Percentiles rank a stretch among this genome's conserved stretches.
phyloP scores from a whole-genome alignment of 1,284 basidiomycete species.

The Sporisorium iseilematis-ciliati region DNA sequence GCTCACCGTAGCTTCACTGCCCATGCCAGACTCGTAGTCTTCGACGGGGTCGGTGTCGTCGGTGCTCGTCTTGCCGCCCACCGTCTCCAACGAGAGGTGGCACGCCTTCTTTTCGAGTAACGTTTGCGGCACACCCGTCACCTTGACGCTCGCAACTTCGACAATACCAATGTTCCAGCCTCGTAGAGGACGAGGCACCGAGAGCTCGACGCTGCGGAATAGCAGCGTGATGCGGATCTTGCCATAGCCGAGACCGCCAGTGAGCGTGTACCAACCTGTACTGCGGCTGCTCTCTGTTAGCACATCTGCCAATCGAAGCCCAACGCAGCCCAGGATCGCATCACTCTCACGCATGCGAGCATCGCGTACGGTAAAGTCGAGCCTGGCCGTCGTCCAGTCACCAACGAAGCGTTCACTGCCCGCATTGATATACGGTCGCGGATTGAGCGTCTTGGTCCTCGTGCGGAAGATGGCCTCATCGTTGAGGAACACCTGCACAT shows the following conservation, averaged over 20 bases:
- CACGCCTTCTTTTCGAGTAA: constrained; percentile 51
- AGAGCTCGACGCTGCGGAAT: constrained; percentile 59
- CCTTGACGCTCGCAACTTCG: constrained; percentile 49
- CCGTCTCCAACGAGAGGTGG: constrained; percentile 54
- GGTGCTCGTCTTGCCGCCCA: constrained; percentile 53
- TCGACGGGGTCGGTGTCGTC: constrained; percentile 33
- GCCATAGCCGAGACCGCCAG: constrained; percentile 59
- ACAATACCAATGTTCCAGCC: constrained; percentile 65
- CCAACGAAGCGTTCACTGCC: constrained; percentile 60
- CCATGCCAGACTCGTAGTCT: constrained; percentile 41
- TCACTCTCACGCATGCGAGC: constrained; percentile 61
- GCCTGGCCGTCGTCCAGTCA: constrained; percentile 56
- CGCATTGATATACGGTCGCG: constrained; percentile 63
- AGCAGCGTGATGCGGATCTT: constrained; percentile 60
- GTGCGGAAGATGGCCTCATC: constrained; percentile 65
- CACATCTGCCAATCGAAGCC: constrained; percentile 54
- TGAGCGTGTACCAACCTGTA: constrained; percentile 59
- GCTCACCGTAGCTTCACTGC: constrained; percentile 40
- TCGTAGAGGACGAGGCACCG: constrained; percentile 54
- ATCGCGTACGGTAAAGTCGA: constrained; percentile 62
- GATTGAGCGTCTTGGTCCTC: constrained; percentile 60
- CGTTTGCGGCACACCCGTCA: constrained; percentile 35
- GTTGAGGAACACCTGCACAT: constrained; percentile 64
- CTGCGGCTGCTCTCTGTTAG: constrained; percentile 42
- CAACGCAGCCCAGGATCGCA: constrained; percentile 61